Base-by-base conservation (phyloP, 139 green algal genomes). In the Micromonas commoda region DNA sequence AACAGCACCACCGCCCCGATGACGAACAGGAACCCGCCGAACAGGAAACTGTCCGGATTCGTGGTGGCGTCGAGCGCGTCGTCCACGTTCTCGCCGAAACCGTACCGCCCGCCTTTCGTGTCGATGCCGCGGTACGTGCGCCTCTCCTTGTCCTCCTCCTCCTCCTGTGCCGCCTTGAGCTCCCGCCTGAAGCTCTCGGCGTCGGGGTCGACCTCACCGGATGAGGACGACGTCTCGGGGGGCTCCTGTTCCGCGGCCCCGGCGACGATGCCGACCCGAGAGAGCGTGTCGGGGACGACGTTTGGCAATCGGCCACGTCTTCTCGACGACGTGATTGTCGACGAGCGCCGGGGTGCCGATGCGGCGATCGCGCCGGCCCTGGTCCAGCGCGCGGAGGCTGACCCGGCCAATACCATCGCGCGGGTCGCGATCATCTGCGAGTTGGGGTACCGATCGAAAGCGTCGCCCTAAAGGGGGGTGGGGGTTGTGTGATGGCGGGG, bases 31-130 rank as follows among this genome's bases (percentile, higher is more conserved):
- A 75, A 33, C 68, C 23, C 68, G 37, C 68, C 68, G 1, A 39
- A n/a, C 19, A 63, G 5, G 29, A 75, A 75, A 35, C 5, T 5
- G 3, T 33, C 24, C 6, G 26, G 37, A 37, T 75, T 61, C 33
- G 68, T 64, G 21, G 37, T 75, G 37, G 68, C 68, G 6, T 75
- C 68, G 5, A 75, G 26, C 68, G 68, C 68, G 26, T 61, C 31
- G 29, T 75, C 68, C 1, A 75, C 23, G 6, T 39, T 2, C 1
- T 38, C 6, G 0, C 68, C 68, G 5, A 75, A 33, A 2, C 68
- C 68, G 37, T 75, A 75, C 38, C 61, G 60, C 19, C 68, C 68
- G 33, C 68, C 68, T 0, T 75, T 57, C 16, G 16, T 23, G 45
- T 57, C 45, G 9, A 57, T 16, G 45, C 16, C 45, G 9, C 45